Evolutionary conservation across 2,329 filamentous ascomycete species (phyloP), one percentile per base, ranked within the genome.

Genomic region (Laburnicola sp.): DNA sequence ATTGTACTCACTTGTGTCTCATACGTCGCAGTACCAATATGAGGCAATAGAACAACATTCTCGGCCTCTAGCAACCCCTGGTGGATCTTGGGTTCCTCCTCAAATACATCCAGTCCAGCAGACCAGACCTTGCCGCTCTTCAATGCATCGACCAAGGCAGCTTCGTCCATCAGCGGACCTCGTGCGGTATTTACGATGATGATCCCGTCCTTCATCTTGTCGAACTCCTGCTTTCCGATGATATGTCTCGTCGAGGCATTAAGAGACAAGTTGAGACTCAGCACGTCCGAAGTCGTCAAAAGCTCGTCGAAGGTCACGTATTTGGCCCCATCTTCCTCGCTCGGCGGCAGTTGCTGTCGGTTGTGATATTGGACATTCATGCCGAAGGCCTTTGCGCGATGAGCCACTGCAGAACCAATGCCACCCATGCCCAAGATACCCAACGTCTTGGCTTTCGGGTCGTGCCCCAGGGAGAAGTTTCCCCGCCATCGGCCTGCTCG

Each of bases 381-480:
- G 8, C 86, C 88, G 66, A 95, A 92, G 0, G 80, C 87, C 47
- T 82, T 79, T 2, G 86, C 87, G 73, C 91, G 91, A 68, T 78
- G 82, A 67, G 87, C 89, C 62, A 94, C 73, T 64, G 91, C 90
- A 31, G 86, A 78, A 0, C 91, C 90, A 54, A 95, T 94, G 2
- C 90, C 89, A 21, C 90, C 90, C 89, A 94, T 93, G 5, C 90
- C 90, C 35, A 95, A 71, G 53, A 95, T 91, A 0, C 90, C 90
- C 4, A 95, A 78, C 1, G 86, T 76, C 72, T 93, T 94, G 31
- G 87, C 88, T 70, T 88, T 80, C 1, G 89, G 89, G 65, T 94
- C 89, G 66, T 89, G 87, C 9, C 89, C 90, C 0, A 85, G 79
- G 82, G 79, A 2, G 78, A 76, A 74, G 3, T 72, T 69, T 3